Base-by-base conservation (phyloP, 2,329 filamentous ascomycete species). In the Aspergillus nomiae region DNA sequence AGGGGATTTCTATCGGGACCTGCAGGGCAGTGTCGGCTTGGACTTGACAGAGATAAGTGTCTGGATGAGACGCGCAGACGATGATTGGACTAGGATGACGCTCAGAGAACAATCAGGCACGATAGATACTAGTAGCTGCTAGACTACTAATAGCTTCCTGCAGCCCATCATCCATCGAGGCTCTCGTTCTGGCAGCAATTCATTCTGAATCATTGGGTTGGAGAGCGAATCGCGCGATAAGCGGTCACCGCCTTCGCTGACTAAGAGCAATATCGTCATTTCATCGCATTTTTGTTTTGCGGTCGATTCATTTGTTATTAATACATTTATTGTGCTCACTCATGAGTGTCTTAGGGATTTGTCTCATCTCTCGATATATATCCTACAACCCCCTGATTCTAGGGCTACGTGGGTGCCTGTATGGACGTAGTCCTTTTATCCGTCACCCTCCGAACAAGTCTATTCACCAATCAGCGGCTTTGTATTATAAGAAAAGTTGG, bases 221-320 rank as follows among this genome's bases (percentile, higher is more conserved):
- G 32, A 3, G n/a, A 38, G 51, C n/a, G 26, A 57, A 41, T 53
- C 16, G 53, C 55, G 56, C 45, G 60, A 58, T 60, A 43, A 36
- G 56, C n/a, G 51, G 51, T 38, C 51, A 55, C 51, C 51, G 51
- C 51, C 51, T n/a, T 51, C 34, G 51, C 51, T 55, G 32, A 55
- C 51, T 55, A 55, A 55, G 7, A 30, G n/a, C n/a, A n/a, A n/a
- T n/a, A n/a, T n/a, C 48, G 14, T 34, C 50, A 51, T 53, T 41
- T 10, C 38, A 41, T n/a, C 19, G 38, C 38, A 41, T 41, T n/a
- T 41, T 3, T 9, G 38, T n/a, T 41, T 34, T 28, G 26, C 26
- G 26, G 14, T 41, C 3, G 16, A n/a, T 9, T 41, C 38, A n/a
- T 41, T 41, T 19, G 3, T 14, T 41, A 19, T 14, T 10, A 24